A percentile compares a stretch with the other conserved stretches of the same genome.
Evolutionary conservation across 768 basidiomycete genomes (phyloP).

Genomic region (Cubamyces lactineus): DNA sequence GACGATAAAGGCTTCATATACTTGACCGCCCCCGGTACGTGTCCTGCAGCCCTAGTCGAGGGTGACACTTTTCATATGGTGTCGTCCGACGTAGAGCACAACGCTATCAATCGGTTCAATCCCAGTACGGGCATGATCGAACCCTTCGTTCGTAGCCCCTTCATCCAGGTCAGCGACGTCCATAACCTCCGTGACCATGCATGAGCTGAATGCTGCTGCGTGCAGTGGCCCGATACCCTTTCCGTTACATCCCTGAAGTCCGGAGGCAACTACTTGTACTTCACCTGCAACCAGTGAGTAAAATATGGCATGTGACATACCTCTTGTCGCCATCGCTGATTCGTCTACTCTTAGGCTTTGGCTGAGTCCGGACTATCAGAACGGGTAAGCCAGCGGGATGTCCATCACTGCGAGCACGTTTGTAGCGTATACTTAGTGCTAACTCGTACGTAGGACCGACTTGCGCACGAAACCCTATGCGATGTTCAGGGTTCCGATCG

Average conservation of each 20-base stretch:
- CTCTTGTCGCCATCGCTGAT: neutral
- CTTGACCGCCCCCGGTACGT: constrained; percentile 21
- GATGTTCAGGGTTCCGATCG: constrained; percentile 17
- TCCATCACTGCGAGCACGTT: neutral
- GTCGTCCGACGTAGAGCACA: constrained; percentile 17
- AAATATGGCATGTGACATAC: no score
- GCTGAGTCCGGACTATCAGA: constrained; percentile 22
- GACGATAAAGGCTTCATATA: constrained; percentile 27
- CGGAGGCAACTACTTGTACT: constrained; percentile 23
- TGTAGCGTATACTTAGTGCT: neutral
- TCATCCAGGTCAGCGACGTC: constrained; percentile 19
- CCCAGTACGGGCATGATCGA: constrained; percentile 18
- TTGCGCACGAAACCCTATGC: constrained; percentile 23
- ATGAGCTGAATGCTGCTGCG: neutral
- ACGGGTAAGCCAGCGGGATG: constrained; percentile 12
- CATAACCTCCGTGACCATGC: neutral
- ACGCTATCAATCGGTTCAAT: constrained; percentile 25
- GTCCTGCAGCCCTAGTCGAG: neutral
- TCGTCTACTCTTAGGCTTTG: constrained; percentile 10
- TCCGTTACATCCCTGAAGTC: constrained; percentile 20
- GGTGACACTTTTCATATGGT: no score
- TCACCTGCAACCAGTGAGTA: constrained; percentile 25
- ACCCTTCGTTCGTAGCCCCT: constrained; percentile 26
- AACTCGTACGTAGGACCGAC: constrained; percentile 9
- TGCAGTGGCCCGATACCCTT: constrained; percentile 25